These are phyloP conservation scores for Solanum chaucha DNA, from an alignment of 257 asterid genomes.

Conservation along the genomic window DNA sequence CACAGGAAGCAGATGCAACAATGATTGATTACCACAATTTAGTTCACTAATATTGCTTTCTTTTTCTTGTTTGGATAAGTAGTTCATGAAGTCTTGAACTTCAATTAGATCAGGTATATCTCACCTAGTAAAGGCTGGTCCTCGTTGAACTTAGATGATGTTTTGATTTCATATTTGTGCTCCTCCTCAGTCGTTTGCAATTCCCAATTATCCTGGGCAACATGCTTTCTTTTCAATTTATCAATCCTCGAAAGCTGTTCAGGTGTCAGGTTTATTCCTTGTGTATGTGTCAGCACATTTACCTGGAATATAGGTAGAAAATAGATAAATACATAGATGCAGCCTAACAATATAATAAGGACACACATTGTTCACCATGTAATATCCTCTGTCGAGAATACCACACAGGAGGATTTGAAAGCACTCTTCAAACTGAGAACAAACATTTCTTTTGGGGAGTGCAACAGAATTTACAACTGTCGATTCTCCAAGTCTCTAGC, in stretches of 20 bases:
- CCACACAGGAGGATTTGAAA: background rate
- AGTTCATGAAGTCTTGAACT: background rate
- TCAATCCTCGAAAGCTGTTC: conserved; percentile 20
- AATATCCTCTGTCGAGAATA: background rate
- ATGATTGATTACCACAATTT: background rate
- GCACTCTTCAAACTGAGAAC: background rate
- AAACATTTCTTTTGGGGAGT: background rate
- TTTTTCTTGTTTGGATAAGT: background rate
- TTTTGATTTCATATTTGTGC: conserved; percentile 9
- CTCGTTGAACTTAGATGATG: background rate
- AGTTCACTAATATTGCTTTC: background rate
- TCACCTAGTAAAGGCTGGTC: background rate
- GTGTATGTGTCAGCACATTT: conserved; percentile 62
- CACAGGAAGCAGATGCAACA: background rate
- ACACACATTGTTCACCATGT: background rate
- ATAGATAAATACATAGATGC: background rate
- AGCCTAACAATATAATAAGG: background rate
- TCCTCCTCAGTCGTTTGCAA: conserved; percentile 13
- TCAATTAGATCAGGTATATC: background rate
- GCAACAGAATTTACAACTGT: background rate
- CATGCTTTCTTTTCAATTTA: conserved; percentile 30
- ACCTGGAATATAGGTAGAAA: conserved; percentile 37
- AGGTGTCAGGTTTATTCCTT: conserved; percentile 18
- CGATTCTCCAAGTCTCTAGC: background rate
- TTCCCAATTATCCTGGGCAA: conserved; percentile 49